Base-by-base conservation (phyloP, 805 yeast species). In the Myxozyma vanderwaltii region DNA sequence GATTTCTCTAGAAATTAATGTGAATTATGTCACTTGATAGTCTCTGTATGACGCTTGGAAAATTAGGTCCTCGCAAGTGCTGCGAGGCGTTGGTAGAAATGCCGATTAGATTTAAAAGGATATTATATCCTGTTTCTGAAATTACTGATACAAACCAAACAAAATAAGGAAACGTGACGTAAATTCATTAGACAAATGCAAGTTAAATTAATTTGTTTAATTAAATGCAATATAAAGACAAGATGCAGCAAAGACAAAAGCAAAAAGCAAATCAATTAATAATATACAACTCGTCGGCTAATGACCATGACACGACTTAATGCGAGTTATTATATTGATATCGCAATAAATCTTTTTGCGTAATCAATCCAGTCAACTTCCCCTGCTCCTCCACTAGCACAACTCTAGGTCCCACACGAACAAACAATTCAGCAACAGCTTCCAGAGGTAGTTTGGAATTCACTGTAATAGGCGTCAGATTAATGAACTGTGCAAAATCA, bases 281-380 rank as follows among this genome's bases (percentile, higher is more conserved):
- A n/a, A n/a, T n/a, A n/a, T n/a, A n/a, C n/a, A n/a, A n/a, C n/a
- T n/a, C n/a, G n/a, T 13, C 24, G 19, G 5, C 15, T 23, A 19
- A 41, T 41, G 41, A 38, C 15, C 21, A 24, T 26, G 40, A 38
- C 36, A 13, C 13, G n/a, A 35, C 38, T 17, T 35, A 35, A 38
- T 43, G 33, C 27, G 47, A 59, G 8, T 50, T 35, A 23, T 27
- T 51, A 51, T 63, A 63, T 43, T 69, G 71, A 56, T 67, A 89
- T 61, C 85, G 78, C 52, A 91, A 72, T 17, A 92, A 77, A 69
- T 91, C 98, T 68, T 94, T 94, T 58, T 91, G 79, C 0, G 96
- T 89, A 1, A 95, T 75, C n/a, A 89, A 69, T 0, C 99, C 99
- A 15, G 66, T 54, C 17, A 89, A 69, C 1, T 70, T 62, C 1